phyloP scores from a whole-genome alignment of 192 early-diverging fungal genomes.

The Backusella macrospora region DNA sequence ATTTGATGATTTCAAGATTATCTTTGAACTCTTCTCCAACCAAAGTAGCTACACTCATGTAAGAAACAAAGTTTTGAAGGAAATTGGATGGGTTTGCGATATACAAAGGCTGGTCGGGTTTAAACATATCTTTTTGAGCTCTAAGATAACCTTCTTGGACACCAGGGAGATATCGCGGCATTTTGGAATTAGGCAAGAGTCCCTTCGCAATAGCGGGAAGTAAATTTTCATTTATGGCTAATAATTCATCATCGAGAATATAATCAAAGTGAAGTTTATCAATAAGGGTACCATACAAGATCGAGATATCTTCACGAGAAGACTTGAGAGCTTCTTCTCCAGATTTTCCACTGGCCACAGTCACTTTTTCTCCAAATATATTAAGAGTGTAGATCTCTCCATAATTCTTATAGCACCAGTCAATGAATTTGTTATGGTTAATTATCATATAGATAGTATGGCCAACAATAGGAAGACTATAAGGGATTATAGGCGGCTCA shows the following conservation, averaged over 20 bases:
- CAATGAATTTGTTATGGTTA: slow-evolving; percentile 21
- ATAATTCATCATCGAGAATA: neutral
- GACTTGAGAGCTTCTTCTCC: slow-evolving; percentile 29
- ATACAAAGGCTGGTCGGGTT: neutral
- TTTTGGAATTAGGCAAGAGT: slow-evolving; percentile 17
- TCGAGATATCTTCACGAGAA: slow-evolving; percentile 12
- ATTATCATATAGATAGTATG: slow-evolving; percentile 26
- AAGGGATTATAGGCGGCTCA: slow-evolving; percentile 26
- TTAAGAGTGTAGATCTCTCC: slow-evolving; percentile 33
- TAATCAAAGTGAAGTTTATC: slow-evolving; percentile 30
- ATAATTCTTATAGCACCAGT: slow-evolving; percentile 31
- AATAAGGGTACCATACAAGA: slow-evolving; percentile 18
- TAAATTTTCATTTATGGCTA: slow-evolving; percentile 8
- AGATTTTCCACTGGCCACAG: slow-evolving; percentile 14
- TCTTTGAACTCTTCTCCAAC: slow-evolving; percentile 24
- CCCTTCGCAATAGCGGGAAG: slow-evolving; percentile 19
- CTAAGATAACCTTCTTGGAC: slow-evolving; percentile 14
- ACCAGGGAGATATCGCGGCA: neutral
- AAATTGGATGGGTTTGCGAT: neutral
- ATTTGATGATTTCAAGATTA: slow-evolving; percentile 21
- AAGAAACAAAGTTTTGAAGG: slow-evolving; percentile 28
- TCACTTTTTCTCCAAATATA: slow-evolving; percentile 26
- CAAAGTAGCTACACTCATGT: slow-evolving; percentile 32
- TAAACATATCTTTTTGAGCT: slow-evolving; percentile 2
- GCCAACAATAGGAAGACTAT: slow-evolving; percentile 28